Evolutionary conservation across 495 filamentous ascomycete species (phyloP).

Genomic region (Aspergillus affinis): DNA sequence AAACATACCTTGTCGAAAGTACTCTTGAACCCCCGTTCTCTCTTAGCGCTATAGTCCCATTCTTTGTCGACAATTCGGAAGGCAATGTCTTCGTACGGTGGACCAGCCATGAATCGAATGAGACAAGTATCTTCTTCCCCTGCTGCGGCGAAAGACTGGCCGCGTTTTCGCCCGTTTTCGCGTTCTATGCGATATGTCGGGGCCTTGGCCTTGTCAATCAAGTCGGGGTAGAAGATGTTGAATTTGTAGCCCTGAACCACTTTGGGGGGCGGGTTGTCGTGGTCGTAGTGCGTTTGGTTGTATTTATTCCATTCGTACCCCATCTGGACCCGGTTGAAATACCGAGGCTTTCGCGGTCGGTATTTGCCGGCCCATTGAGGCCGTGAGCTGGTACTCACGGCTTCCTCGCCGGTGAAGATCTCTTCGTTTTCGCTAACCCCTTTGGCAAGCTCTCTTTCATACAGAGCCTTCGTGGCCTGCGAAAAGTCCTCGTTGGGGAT

Average conservation of each 20-base stretch:
- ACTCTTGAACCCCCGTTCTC: slow-evolving; percentile 91
- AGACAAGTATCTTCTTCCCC: slow-evolving; percentile 97
- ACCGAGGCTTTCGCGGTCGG: slow-evolving; percentile 87
- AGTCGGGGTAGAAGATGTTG: slow-evolving; percentile 98
- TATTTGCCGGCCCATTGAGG: slow-evolving; percentile 89
- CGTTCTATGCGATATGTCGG: slow-evolving; percentile 94
- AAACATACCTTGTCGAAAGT: slow-evolving; percentile 90
- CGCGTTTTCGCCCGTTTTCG: slow-evolving; percentile 81
- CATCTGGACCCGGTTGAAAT: slow-evolving; percentile 99
- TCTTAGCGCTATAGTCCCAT: slow-evolving; percentile 97
- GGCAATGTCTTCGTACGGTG: slow-evolving; percentile 95
- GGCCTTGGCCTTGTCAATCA: slow-evolving; percentile 94
- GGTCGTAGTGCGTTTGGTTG: slow-evolving; percentile 99
- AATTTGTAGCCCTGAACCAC: slow-evolving; percentile 99
- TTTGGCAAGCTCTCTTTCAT: slow-evolving; percentile 89
- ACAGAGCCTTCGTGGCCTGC: slow-evolving; percentile 84
- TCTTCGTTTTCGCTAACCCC: slow-evolving; percentile 93
- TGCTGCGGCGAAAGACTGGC: slow-evolving; percentile 91
- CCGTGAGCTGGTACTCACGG: slow-evolving; percentile 61
- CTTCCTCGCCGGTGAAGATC: slow-evolving; percentile 91
- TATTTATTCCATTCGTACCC: slow-evolving; percentile 99
- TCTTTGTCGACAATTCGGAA: slow-evolving; percentile 98
- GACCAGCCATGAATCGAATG: slow-evolving; percentile 92
- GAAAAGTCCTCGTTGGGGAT: slow-evolving; percentile 83
- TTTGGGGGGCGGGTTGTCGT: slow-evolving; percentile 96